phyloP scores from a whole-genome alignment of 805 yeast genomes.

The Crinitomyces ghanaensis region DNA sequence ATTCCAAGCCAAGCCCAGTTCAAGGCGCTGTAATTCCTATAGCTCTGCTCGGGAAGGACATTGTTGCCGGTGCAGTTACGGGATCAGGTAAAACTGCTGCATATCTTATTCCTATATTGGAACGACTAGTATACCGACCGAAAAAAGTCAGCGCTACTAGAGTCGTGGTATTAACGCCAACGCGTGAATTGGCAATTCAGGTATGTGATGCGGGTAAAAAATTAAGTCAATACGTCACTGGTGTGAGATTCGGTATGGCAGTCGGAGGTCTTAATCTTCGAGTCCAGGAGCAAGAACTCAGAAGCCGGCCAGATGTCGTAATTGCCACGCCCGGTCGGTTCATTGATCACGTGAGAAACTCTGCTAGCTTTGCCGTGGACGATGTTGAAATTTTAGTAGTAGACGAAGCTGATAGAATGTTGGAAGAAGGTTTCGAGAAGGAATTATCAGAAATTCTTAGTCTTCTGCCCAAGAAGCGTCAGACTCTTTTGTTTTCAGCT shows the following conservation, averaged over 20 bases:
- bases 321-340: slow-evolving; percentile 98
- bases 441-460: slow-evolving; percentile 86
- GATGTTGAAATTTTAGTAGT: slow-evolving; percentile 83
- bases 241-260: slow-evolving; percentile 82
- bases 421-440: slow-evolving; percentile 96
- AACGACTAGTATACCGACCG: slow-evolving; percentile 83
- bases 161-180: slow-evolving; percentile 85
- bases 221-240: slow-evolving; percentile 63
- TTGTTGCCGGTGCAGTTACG: slow-evolving; percentile 98
- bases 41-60: slow-evolving; percentile 86
- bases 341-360: slow-evolving; percentile 92
- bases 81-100: slow-evolving; percentile 99
- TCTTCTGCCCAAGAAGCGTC: slow-evolving; percentile 81
- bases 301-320: slow-evolving; percentile 87
- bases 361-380: slow-evolving; percentile 85
- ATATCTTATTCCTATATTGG: slow-evolving; percentile 89
- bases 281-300: slow-evolving; percentile 90
- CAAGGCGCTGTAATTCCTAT: slow-evolving; percentile 91
- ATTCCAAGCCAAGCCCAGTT: slow-evolving; percentile 83
- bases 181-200: slow-evolving; percentile 96
- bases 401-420: slow-evolving; percentile 98
- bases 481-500: slow-evolving; percentile 89
- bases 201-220: slow-evolving; percentile 88
- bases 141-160: slow-evolving; percentile 76
- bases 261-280: slow-evolving; percentile 96